These are phyloP conservation scores for Micromonas pusilla DNA, from an alignment of 139 green algal genomes.

Conservation along the genomic window DNA sequence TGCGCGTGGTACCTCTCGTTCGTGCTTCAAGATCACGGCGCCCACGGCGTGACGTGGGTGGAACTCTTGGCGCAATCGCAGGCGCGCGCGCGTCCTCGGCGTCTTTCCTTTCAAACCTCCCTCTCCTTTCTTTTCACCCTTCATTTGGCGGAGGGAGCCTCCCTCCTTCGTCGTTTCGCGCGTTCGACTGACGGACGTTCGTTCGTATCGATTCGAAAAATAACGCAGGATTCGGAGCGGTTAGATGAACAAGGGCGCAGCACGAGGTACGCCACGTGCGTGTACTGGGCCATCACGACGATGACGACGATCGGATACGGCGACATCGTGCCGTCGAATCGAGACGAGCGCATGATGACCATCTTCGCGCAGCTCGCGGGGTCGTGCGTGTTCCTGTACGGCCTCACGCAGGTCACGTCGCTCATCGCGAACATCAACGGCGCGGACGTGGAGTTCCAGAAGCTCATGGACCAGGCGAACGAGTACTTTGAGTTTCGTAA, in stretches of 20 bases:
- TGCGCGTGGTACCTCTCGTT: background rate
- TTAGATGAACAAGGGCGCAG: background rate
- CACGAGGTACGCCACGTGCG: conserved; percentile 20
- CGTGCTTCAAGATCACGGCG: background rate
- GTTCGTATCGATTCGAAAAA: too few relatives aligned
- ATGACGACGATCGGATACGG: conserved; percentile 36
- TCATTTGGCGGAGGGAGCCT: too few relatives aligned
- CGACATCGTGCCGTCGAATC: conserved; percentile 26
- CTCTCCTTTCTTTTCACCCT: too few relatives aligned
- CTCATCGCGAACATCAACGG: conserved; percentile 6
- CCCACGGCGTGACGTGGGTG: background rate
- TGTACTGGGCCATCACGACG: conserved; percentile 36
- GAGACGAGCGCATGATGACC: conserved; percentile 14
- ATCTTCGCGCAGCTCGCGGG: conserved; percentile 17
- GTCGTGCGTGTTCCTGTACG: conserved; percentile 1
- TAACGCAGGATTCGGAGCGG: too few relatives aligned
- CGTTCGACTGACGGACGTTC: too few relatives aligned
- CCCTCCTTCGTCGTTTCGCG: too few relatives aligned
- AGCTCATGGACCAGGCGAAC: background rate
- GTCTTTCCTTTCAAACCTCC: too few relatives aligned
- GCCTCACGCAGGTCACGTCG: background rate
- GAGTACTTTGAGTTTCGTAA: conserved; percentile 12
- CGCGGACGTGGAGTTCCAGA: background rate
- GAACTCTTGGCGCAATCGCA: background rate
- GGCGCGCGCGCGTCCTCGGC: background rate